Base-by-base conservation (phyloP, 768 basidiomycete species). In the Phallus indusiatus region DNA sequence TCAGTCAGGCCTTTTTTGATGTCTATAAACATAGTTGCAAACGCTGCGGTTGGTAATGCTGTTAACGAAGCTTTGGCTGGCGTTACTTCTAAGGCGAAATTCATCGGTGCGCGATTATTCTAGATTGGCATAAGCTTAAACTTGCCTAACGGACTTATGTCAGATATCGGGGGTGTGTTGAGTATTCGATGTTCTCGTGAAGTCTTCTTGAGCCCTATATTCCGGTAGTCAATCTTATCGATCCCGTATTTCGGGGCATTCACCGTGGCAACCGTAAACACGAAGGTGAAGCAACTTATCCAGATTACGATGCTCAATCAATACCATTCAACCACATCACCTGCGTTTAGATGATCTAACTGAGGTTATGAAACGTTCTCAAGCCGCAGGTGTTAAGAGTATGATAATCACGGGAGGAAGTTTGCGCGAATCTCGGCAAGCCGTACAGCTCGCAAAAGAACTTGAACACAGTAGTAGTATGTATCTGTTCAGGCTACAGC, bases 351-450 rank as follows among this genome's bases (percentile, higher is more conserved):
- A 88, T 65, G 89, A 92, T 66, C 71, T 91, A 7, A 72, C 75
- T 16, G 48, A 59, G 50, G 72, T 72, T 16, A 73, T 93, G 62
- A 69, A 72, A 17, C 77, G 90, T 56, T 78, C 85, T 0, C 71
- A 71, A 36, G 68, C 68, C 7, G 83, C 84, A 2, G 86, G 86
- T 0, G 81, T 91, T 16, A 76, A 77, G 62, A 79, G 78, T 18
- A 84, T 88, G 76, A 81, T 92, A 65, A 79, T 93, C 51, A 91
- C 90, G 1, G 89, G 90, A 0, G 83, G 83, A 1, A 85, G 82
- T 54, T 71, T 91, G 34, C 67, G 70, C 5, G 88, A 90, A 64
- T 86, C 85, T 9, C 70, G 71, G 59, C 69, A 78, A 7, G 86
- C 87, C 0, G 61, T 90, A 49, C 66, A 70, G 34, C 72, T 92